These are phyloP conservation scores for Saccharomyces hybrid DNA, from an alignment of 1,139 yeast genomes.

Conservation along the genomic window DNA sequence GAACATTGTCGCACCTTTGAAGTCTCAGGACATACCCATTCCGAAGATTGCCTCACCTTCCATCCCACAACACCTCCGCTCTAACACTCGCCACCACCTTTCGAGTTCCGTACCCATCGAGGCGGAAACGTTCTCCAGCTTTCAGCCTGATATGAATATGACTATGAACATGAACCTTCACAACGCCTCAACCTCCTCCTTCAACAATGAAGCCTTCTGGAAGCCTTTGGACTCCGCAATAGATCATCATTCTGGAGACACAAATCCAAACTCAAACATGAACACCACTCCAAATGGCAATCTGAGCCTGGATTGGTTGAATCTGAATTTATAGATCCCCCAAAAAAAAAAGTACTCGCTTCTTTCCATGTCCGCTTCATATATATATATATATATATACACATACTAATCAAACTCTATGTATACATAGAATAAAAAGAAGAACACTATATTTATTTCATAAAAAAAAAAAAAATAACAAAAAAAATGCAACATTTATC, in stretches of 20 bases:
- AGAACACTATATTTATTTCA: neutral
- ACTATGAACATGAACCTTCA: neutral
- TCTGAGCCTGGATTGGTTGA: neutral
- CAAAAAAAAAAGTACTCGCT: neutral
- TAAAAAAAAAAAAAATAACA: too few relatives aligned
- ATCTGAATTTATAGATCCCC: neutral
- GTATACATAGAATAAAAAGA: neutral
- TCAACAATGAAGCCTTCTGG: neutral
- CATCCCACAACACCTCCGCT: neutral
- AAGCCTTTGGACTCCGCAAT: neutral
- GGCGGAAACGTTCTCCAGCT: neutral
- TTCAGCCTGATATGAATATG: neutral
- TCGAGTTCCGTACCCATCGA: neutral
- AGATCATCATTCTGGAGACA: neutral
- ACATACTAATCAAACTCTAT: neutral
- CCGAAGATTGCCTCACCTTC: neutral
- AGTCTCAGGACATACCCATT: neutral
- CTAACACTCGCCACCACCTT: neutral
- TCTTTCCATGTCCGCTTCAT: neutral
- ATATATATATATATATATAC: too few relatives aligned
- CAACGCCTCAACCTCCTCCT: neutral
- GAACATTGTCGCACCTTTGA: neutral
- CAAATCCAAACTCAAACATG: neutral
- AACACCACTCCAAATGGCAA: neutral
- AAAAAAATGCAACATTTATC: too few relatives aligned